Conservation (phyloP, 768 basidiomycete species). For the Mycena galericulata region DNA sequence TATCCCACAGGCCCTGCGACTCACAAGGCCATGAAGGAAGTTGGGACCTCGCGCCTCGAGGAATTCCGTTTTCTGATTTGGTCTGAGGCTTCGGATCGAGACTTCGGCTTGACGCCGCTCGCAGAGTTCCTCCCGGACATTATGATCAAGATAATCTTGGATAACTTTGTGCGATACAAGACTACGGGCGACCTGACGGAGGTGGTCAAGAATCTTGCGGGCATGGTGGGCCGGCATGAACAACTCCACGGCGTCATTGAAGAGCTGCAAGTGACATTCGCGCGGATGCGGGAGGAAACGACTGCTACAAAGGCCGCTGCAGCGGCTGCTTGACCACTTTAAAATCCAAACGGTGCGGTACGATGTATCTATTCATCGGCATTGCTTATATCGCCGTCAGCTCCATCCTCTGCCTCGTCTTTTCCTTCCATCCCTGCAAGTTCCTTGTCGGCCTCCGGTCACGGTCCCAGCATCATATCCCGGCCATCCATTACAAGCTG, state of each 20-base stretch:
- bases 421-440: too few relatives aligned
- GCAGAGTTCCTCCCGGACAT: conserved; percentile 10
- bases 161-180: neutral
- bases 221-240: neutral
- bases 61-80: conserved; percentile 10
- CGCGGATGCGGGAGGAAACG: neutral
- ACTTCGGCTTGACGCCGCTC: neutral
- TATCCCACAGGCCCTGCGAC: neutral
- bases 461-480: too few relatives aligned
- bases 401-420: too few relatives aligned
- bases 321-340: too few relatives aligned
- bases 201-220: neutral
- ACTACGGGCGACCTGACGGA: neutral
- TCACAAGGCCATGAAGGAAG: conserved; percentile 14
- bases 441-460: too few relatives aligned
- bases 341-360: too few relatives aligned
- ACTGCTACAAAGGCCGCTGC: neutral
- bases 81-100: neutral
- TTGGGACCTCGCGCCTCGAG: neutral
- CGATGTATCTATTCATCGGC: too few relatives aligned
- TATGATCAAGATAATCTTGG: neutral
- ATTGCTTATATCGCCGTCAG: too few relatives aligned
- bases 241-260: neutral
- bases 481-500: too few relatives aligned
- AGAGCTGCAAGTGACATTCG: neutral